Evolutionary conservation across 306 rosid genomes (phyloP).

Genomic region (Dicorynia guianensis): DNA sequence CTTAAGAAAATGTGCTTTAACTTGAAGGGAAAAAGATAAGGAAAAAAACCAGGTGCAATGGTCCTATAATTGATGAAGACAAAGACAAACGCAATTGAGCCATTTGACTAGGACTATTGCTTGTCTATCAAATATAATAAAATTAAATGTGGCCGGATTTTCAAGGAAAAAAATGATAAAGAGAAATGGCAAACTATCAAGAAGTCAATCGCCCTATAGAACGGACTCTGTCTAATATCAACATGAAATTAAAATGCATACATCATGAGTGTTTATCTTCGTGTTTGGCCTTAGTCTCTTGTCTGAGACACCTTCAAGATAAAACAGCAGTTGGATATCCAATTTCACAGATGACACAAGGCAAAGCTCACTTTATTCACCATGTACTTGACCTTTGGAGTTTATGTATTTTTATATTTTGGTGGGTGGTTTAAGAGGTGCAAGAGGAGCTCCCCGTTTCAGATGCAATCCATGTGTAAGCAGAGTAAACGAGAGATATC

Average conservation of each 20-base stretch:
- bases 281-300: neutral
- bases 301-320: slow-evolving; percentile 31
- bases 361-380: neutral
- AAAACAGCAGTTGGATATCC: slow-evolving; percentile 17
- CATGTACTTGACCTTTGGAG: neutral
- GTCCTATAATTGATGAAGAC: no score
- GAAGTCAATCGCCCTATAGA: slow-evolving; percentile 27
- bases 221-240: slow-evolving; percentile 37
- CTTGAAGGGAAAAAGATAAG: no score
- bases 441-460: neutral
- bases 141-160: no score
- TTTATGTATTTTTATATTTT: no score
- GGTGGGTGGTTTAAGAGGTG: neutral
- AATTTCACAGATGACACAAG: neutral
- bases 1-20: no score
- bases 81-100: no score
- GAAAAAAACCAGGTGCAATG: no score
- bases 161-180: neutral
- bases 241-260: slow-evolving; percentile 1
- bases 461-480: neutral
- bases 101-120: no score
- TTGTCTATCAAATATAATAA: no score
- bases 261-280: neutral
- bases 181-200: neutral
- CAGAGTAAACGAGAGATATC: neutral